Percentiles rank a stretch among this genome's conserved stretches.
Evolutionary conservation across 1,284 basidiomycete genomes (phyloP).

Genomic region (Farysia itapuensis): DNA sequence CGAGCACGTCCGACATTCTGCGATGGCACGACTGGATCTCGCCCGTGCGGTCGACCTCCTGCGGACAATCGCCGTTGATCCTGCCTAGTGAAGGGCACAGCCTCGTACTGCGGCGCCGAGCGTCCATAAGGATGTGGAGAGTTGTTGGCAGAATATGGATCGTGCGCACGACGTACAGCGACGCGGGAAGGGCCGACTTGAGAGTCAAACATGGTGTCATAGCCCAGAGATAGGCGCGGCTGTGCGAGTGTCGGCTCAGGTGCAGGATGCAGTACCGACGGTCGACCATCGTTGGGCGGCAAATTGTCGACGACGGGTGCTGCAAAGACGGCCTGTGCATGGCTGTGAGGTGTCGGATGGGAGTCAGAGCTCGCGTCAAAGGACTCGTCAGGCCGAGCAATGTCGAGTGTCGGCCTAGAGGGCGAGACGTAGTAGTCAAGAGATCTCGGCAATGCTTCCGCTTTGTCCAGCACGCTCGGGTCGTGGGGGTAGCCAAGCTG

Average conservation of each 20-base stretch:
- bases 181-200: conserved; percentile 29
- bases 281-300: not conserved
- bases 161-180: conserved; percentile 9
- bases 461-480: not conserved
- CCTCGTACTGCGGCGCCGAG: conserved; percentile 7
- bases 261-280: conserved; percentile 22
- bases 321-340: not conserved
- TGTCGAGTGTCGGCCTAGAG: conserved; percentile 9
- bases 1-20: conserved; percentile 28
- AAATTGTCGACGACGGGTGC: not conserved
- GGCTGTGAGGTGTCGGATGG: not conserved
- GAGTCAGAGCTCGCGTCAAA: conserved; percentile 7
- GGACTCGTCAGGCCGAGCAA: conserved; percentile 7
- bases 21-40: conserved; percentile 26
- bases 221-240: conserved; percentile 9
- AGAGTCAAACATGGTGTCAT: conserved; percentile 19
- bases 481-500: conserved; percentile 3
- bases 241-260: conserved; percentile 10
- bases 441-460: conserved; percentile 19
- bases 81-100: conserved; percentile 13
- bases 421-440: conserved; percentile 5
- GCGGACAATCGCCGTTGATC: conserved; percentile 24
- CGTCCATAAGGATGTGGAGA: conserved; percentile 19
- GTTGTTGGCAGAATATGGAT: conserved; percentile 10
- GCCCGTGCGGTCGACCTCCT: conserved; percentile 10